phyloP scores from a whole-genome alignment of 306 rosid species.

The Gillenia trifoliata region DNA sequence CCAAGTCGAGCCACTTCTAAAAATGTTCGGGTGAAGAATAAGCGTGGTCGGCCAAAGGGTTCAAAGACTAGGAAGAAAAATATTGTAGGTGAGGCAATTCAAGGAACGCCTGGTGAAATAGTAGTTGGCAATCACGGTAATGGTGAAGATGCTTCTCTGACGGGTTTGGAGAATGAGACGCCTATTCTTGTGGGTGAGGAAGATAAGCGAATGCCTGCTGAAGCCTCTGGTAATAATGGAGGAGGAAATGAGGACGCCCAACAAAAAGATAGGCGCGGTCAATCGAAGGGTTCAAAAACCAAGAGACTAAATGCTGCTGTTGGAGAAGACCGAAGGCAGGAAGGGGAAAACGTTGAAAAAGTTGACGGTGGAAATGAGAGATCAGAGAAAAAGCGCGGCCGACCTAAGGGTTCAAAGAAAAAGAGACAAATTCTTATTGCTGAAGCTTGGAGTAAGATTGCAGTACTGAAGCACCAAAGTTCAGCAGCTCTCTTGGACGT shows the following conservation, averaged over 20 bases:
- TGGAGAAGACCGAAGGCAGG: no score
- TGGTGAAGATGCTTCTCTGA: background rate
- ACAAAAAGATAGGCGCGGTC: conserved; percentile 9
- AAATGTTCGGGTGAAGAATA: background rate
- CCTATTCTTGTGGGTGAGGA: conserved; percentile 17
- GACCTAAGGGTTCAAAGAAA: conserved; percentile 8
- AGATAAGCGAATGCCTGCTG: conserved; percentile 6
- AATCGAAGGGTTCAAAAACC: conserved; percentile 11
- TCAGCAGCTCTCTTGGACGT: conserved; percentile 8
- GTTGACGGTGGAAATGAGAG: background rate
- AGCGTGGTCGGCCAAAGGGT: conserved; percentile 9
- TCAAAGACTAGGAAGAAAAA: conserved; percentile 9
- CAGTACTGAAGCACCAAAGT: conserved; percentile 17
- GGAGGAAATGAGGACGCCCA: conserved; percentile 10
- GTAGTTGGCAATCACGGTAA: background rate
- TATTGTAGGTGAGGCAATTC: conserved; percentile 4
- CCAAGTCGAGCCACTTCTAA: background rate
- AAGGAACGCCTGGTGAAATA: background rate
- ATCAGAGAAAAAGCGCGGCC: conserved; percentile 8
- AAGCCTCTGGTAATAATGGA: conserved; percentile 8
- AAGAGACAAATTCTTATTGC: conserved; percentile 15
- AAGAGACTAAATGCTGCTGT: conserved; percentile 10
- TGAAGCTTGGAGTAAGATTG: conserved; percentile 17
- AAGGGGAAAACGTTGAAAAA: background rate
- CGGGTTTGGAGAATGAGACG: conserved; percentile 19